Percentiles rank a stretch among this genome's conserved stretches.
Evolutionary conservation across 2,329 filamentous ascomycete species (phyloP).

Genomic region (Cladosporium sp.): DNA sequence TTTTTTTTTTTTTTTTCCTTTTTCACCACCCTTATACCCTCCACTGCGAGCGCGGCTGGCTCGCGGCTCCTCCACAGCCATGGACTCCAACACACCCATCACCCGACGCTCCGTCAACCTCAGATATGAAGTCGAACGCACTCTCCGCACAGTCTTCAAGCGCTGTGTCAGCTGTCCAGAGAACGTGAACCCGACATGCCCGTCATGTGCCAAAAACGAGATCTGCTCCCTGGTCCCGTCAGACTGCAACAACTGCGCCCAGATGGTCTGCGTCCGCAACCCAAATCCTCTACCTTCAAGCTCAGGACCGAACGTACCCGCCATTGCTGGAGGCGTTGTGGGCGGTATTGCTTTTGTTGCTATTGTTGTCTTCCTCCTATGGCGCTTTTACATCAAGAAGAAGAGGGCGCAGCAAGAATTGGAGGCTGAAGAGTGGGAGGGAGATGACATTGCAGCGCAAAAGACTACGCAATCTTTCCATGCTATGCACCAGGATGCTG

Average conservation of each 20-base stretch:
- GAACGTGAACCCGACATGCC: slow-evolving; percentile 55
- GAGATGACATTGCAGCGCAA: slow-evolving; percentile 57
- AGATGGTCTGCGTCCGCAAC: slow-evolving; percentile 55
- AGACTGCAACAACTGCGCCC: slow-evolving; percentile 61
- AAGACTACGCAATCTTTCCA: slow-evolving; percentile 52
- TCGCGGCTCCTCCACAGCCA: not conserved
- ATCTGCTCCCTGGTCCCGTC: slow-evolving; percentile 61
- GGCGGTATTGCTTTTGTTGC: slow-evolving; percentile 77
- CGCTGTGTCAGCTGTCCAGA: slow-evolving; percentile 61
- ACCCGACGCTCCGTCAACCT: slow-evolving; percentile 13
- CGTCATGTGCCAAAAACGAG: slow-evolving; percentile 55
- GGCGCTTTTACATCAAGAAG: slow-evolving; percentile 83
- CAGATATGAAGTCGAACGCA: slow-evolving; percentile 25
- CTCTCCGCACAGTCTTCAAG: slow-evolving; percentile 49
- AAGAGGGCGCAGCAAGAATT: slow-evolving; percentile 63
- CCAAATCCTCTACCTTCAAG: slow-evolving; percentile 38
- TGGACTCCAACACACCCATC: slow-evolving; percentile 2
- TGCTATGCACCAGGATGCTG: slow-evolving; percentile 66
- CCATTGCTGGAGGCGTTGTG: slow-evolving; percentile 88
- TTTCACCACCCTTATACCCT: not conserved
- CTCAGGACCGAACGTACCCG: slow-evolving; percentile 67
- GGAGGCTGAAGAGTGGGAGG: slow-evolving; percentile 57
- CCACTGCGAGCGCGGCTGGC: slow-evolving; percentile 16
- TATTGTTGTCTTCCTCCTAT: slow-evolving; percentile 76
- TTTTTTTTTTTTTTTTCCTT: too few relatives aligned